Conservation (phyloP, 163 green algal genomes). For the Trebouxia gelatinosa region DNA sequence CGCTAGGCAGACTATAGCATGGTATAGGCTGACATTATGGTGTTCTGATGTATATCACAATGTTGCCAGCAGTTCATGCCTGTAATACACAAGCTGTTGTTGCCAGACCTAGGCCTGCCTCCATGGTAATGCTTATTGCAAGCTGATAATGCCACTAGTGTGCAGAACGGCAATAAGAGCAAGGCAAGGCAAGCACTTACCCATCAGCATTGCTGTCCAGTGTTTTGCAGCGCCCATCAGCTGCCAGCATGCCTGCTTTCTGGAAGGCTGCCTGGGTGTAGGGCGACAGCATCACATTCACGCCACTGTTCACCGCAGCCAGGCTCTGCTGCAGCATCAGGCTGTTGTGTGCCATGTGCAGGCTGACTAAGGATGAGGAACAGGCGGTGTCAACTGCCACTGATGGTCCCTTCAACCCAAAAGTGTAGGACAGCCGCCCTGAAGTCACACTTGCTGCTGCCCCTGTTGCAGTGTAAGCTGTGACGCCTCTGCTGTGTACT, state of each 20-base stretch:
- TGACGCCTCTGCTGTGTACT: constrained; percentile 27
- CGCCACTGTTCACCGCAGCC: constrained; percentile 50
- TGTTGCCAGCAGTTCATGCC: too few species aligned
- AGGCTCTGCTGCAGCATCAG: constrained; percentile 43
- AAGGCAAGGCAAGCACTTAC: constrained; percentile 61
- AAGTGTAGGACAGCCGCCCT: constrained; percentile 76
- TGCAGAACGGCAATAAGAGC: too few species aligned
- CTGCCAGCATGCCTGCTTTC: constrained; percentile 77
- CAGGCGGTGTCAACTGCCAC: constrained; percentile 88
- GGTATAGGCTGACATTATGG: too few species aligned
- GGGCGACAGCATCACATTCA: constrained; percentile 36
- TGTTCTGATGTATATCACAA: too few species aligned
- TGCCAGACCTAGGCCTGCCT: too few species aligned
- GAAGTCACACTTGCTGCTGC: constrained; percentile 46
- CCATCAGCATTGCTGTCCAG: constrained; percentile 80
- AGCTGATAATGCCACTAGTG: too few species aligned
- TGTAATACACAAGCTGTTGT: too few species aligned
- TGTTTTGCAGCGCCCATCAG: constrained; percentile 86
- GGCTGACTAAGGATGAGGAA: constrained; percentile 74
- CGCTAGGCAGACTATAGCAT: too few species aligned
- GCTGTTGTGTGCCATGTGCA: constrained; percentile 49
- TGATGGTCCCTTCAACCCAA: constrained; percentile 67
- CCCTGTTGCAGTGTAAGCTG: constrained; percentile 39
- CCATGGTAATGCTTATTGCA: too few species aligned
- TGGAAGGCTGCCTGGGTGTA: constrained; percentile 32